Percentiles rank a stretch among this genome's conserved stretches.
Evolutionary conservation across 139 green algal genomes (phyloP).

Genomic region (Chlorella vulgaris): DNA sequence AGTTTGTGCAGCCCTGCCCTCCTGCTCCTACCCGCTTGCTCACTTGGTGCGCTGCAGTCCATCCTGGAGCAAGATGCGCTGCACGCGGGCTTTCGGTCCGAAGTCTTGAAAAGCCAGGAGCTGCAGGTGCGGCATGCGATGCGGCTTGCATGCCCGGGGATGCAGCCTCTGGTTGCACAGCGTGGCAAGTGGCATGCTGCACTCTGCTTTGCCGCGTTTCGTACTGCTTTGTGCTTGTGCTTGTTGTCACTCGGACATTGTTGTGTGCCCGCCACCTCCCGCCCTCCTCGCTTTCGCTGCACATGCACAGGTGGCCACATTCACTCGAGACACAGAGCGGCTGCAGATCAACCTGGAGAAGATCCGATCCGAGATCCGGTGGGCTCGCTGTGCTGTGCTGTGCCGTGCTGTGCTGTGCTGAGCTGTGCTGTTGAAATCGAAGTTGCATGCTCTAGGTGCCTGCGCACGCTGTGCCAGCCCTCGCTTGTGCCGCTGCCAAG

Average conservation of each 20-base stretch:
- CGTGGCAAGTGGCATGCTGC: too few relatives aligned
- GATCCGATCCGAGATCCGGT: slow-evolving; percentile 84
- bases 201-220: too few relatives aligned
- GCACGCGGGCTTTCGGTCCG: slow-evolving; percentile 75
- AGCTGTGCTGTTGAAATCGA: too few relatives aligned
- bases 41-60: slow-evolving; percentile 42
- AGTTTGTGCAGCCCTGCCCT: neutral
- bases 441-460: too few relatives aligned
- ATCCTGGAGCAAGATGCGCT: slow-evolving; percentile 73
- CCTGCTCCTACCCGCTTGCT: neutral
- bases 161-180: too few relatives aligned
- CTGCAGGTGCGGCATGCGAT: slow-evolving; percentile 62
- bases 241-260: too few relatives aligned
- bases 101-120: slow-evolving; percentile 83
- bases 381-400: too few relatives aligned
- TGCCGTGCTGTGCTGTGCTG: neutral
- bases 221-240: too few relatives aligned
- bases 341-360: slow-evolving; percentile 89
- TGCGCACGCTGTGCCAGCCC: too few relatives aligned
- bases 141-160: too few relatives aligned
- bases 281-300: neutral
- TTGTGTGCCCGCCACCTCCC: too few relatives aligned
- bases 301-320: slow-evolving; percentile 33
- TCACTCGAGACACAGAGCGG: slow-evolving; percentile 82
- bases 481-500: too few relatives aligned